Evolutionary conservation across 1,284 basidiomycete genomes (phyloP), one percentile per base, ranked within the genome.

Genomic region (Microbotryum saponariae): DNA sequence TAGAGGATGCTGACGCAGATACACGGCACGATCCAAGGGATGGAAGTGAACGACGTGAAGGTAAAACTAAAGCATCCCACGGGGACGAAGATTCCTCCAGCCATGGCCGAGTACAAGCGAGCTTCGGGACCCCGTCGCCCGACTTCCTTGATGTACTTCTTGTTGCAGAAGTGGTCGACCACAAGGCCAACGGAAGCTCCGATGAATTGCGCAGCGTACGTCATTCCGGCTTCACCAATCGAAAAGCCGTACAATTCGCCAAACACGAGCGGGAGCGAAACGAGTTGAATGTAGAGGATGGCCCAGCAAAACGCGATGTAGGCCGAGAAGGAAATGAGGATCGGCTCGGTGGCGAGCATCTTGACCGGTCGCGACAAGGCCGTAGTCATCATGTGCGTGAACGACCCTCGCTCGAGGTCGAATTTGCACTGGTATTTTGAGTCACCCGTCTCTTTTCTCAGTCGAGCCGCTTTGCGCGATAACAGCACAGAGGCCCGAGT

Each of bases 101-200:
- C 73, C 75, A 85, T 85, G 7, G 86, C 83, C 21, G 77, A 75
- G 65, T 86, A 88, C 25, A 91, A 75, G 12, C 88, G 80, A 0
- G 88, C 88, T 75, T 90, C 88, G 0, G 86, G 84, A 0, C 86
- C 86, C 50, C 79, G 76, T 18, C 70, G 78, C 1, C 76, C 73
- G 21, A 82, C 79, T 62, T 84, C 76, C 12, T 29, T n/a, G 21
- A 50, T 59, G 54, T 71, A 71, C 12, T 66, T 59, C 1, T 61
- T 58, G 16, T 62, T 54, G 72, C 82, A 81, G 49, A 83, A 85
- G 64, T 56, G 53, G 27, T 67, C 59, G 10, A 51, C 37, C 14
- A 37, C 14, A 29, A 66, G 56, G 3, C 70, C 71, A 12, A 69
- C 16, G 21, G 55, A 42, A 10, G 58, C 44, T 14, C 64, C 71